A percentile compares a stretch with the other conserved stretches of the same genome.
phyloP scores from a whole-genome alignment of 192 early-diverging fungal genomes.

The Anaeromyces robustus region DNA sequence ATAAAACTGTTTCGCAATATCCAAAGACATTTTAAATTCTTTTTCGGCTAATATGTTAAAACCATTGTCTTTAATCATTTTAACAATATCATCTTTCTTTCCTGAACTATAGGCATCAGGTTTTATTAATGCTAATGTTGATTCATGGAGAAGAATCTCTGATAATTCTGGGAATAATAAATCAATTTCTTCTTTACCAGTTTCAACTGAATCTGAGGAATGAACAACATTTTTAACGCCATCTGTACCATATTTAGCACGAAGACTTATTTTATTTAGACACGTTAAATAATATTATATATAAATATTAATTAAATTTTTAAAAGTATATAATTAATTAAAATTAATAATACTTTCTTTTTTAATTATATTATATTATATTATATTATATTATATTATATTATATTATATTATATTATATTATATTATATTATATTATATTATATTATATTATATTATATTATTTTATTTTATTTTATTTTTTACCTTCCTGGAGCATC shows the following conservation, averaged over 20 bases:
- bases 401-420: too few relatives aligned
- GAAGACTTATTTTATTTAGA: neutral
- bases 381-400: too few relatives aligned
- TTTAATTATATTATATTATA: too few relatives aligned
- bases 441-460: too few relatives aligned
- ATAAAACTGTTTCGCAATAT: neutral
- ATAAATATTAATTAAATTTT: too few relatives aligned
- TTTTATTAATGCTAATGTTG: slow-evolving; percentile 34
- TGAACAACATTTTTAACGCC: slow-evolving; percentile 3
- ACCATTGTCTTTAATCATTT: neutral
- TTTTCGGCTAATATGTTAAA: neutral
- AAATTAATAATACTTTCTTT: too few relatives aligned
- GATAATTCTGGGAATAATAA: neutral
- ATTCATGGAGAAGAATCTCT: neutral
- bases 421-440: too few relatives aligned
- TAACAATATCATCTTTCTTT: neutral
- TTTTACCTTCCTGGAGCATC: slow-evolving; percentile 8
- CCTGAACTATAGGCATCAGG: slow-evolving; percentile 20
- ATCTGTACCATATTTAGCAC: slow-evolving; percentile 1
- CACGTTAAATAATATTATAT: too few relatives aligned
- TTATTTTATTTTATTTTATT: too few relatives aligned
- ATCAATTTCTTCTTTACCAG: neutral
- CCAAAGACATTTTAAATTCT: neutral
- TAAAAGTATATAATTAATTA: too few relatives aligned
- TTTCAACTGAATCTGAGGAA: neutral